Evolutionary conservation across 2,329 filamentous ascomycete genomes (phyloP), one percentile per base, ranked within the genome.

Genomic region (Penicillium sp.): DNA sequence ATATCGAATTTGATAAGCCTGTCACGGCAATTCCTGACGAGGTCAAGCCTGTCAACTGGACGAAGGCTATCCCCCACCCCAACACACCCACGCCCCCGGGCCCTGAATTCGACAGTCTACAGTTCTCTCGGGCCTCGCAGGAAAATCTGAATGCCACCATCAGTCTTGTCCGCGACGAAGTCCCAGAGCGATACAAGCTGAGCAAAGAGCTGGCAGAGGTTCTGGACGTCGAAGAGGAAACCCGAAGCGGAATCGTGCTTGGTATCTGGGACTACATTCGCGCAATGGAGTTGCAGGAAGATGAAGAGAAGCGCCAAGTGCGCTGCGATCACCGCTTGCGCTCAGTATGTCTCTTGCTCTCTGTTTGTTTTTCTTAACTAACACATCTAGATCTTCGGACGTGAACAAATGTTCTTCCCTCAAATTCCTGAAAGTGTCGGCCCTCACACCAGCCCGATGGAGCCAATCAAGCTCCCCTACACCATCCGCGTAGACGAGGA

Each of bases 211-310:
- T 99, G 43, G 87, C 91, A 10, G 89, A 95, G 47, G 83, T 97
- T 13, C 80, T 97, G 16, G 94, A 97, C 67, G 90, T 90, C 67
- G 82, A 86, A 46, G 91, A 96, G 73, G 93, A 91, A 47, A 93
- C 94, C 27, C 87, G 92, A 29, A 88, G 91, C 38, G 92, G 94
- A 58, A 89, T 92, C 6, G 86, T 96, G 27, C 90, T 95, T 81
- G 92, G 90, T 13, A 83, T 99, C 31, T 99, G 92, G 91, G 92
- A 97, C 70, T 99, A 99, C 67, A 90, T 96, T 62, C 88, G 91
- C 64, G 82, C 90, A 18, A 89, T 90, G 80, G 87, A 88, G 16
- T 79, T 99, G 44, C 91, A 96, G 71, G 93, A 97, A 70, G 92
- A 96, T 61, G 93, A 97, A 56, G 94, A 99, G 71, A 94, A 94